Conservation (phyloP, 306 rosid species). For the Prunus salicina region DNA sequence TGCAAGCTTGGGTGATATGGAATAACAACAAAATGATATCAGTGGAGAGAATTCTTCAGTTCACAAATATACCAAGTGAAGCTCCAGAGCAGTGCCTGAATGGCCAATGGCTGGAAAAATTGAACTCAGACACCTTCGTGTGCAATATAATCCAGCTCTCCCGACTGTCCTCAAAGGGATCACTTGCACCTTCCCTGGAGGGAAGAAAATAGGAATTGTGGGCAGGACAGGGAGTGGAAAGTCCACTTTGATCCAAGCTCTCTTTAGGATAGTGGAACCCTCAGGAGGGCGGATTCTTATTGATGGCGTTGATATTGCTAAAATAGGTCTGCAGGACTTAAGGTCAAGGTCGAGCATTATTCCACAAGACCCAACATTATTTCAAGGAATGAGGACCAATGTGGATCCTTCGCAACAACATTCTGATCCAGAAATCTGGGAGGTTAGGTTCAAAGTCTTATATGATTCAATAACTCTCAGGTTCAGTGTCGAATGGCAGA, state of each 20-base stretch:
- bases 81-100: slow-evolving; percentile 15
- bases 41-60: slow-evolving; percentile 30
- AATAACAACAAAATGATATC: slow-evolving; percentile 29
- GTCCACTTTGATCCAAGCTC: slow-evolving; percentile 22
- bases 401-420: slow-evolving; percentile 14
- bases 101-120: slow-evolving; percentile 26
- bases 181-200: slow-evolving; percentile 21
- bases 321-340: slow-evolving; percentile 18
- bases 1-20: slow-evolving; percentile 34
- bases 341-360: slow-evolving; percentile 23
- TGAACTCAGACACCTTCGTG: slow-evolving; percentile 7
- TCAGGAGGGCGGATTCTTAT: slow-evolving; percentile 5
- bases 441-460: neutral
- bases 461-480: slow-evolving; percentile 36
- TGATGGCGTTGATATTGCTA: slow-evolving; percentile 6
- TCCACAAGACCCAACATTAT: slow-evolving; percentile 23
- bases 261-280: slow-evolving; percentile 21
- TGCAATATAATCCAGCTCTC: slow-evolving; percentile 18
- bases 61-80: slow-evolving; percentile 22
- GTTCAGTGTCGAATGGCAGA: slow-evolving; percentile 76
- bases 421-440: slow-evolving; percentile 17
- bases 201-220: slow-evolving; percentile 20
- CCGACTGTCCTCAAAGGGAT: slow-evolving; percentile 17
- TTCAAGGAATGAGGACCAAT: slow-evolving; percentile 22
- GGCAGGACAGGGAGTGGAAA: slow-evolving; percentile 25